Conservation (phyloP, 148 eudicot genomes). For the Cornus kousa region DNA sequence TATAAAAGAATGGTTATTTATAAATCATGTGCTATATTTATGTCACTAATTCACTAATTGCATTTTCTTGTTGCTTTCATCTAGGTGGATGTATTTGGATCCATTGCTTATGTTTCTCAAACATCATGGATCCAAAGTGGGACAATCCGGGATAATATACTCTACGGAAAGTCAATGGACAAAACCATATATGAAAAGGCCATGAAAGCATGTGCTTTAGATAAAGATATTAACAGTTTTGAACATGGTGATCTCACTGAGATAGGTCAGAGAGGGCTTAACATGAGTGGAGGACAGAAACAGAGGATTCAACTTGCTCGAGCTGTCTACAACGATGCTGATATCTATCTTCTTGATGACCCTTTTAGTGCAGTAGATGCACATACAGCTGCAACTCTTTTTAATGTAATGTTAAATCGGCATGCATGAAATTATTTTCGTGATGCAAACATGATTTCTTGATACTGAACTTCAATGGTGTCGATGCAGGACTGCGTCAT, state of each 20-base stretch:
- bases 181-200: conserved; percentile 39
- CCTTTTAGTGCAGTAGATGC: conserved; percentile 77
- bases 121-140: conserved; percentile 62
- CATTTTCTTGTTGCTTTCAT: conserved; percentile 1
- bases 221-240: conserved; percentile 44
- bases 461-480: not conserved
- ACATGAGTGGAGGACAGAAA: conserved; percentile 64
- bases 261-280: conserved; percentile 65
- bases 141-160: conserved; percentile 56
- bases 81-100: conserved; percentile 48
- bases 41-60: not conserved
- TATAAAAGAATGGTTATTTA: not conserved
- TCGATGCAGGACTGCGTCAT: conserved; percentile 62
- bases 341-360: conserved; percentile 66
- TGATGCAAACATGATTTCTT: not conserved
- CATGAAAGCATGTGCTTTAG: conserved; percentile 48
- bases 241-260: conserved; percentile 56
- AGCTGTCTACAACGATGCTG: conserved; percentile 61
- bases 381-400: conserved; percentile 54
- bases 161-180: conserved; percentile 50
- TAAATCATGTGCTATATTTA: not conserved
- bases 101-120: conserved; percentile 61
- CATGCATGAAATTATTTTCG: not conserved
- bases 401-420: conserved; percentile 31
- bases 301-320: conserved; percentile 66